Conservation (phyloP, 495 filamentous ascomycete genomes). For the Xylaria nigripes region DNA sequence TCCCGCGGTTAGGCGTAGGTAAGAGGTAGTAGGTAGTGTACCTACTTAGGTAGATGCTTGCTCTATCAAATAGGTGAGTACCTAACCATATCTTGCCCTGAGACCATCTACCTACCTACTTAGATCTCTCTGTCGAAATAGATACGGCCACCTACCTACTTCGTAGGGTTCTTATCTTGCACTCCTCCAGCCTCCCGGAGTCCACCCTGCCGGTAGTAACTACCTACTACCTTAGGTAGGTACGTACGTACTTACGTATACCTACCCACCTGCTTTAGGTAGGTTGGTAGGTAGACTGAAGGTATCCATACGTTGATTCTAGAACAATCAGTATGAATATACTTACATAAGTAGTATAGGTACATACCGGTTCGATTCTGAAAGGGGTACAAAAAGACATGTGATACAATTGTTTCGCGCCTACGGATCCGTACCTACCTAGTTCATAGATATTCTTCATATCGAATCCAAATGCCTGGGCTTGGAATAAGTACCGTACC, state of each 20-base stretch:
- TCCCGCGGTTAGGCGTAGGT: not conserved
- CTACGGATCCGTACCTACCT: not conserved
- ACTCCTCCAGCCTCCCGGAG: not conserved
- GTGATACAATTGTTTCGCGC: not conserved
- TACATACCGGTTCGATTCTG: not conserved
- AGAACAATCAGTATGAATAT: conserved; percentile 5
- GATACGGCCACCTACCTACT: too few relatives aligned
- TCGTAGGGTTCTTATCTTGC: too few relatives aligned
- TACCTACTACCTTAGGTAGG: not conserved
- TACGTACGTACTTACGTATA: not conserved
- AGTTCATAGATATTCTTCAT: not conserved
- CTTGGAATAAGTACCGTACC: not conserved
- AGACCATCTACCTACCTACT: too few relatives aligned
- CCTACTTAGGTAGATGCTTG: too few relatives aligned
- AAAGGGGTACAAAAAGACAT: not conserved
- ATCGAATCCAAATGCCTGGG: not conserved
- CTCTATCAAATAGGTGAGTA: too few relatives aligned
- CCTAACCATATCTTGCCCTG: too few relatives aligned
- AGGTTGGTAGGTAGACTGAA: too few relatives aligned
- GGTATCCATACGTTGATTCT: not conserved
- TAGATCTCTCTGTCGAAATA: too few relatives aligned
- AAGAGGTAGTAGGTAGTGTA: too few relatives aligned
- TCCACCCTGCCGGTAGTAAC: not conserved
- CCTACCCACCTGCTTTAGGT: too few relatives aligned
- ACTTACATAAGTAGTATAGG: not conserved